Evolutionary conservation across 2,329 filamentous ascomycete genomes (phyloP).

Genomic region (Remersonia thermophila): DNA sequence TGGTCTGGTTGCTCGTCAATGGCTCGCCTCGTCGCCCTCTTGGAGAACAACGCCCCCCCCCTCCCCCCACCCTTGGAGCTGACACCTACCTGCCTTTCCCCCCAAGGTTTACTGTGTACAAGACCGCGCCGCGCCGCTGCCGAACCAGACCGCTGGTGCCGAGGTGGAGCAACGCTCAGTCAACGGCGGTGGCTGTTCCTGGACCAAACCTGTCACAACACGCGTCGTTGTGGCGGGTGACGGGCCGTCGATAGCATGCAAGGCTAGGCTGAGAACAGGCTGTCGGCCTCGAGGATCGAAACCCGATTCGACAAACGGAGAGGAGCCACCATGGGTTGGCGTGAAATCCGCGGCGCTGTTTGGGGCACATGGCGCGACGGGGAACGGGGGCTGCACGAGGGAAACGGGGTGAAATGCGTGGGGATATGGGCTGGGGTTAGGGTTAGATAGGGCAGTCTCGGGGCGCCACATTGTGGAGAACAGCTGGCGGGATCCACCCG

Average conservation of each 20-base stretch:
- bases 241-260: constrained; percentile 3
- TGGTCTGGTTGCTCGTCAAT: constrained; percentile 6
- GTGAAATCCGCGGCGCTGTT: neutral
- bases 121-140: too few species aligned
- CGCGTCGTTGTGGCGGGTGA: neutral
- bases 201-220: neutral
- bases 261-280: constrained; percentile 1
- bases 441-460: neutral
- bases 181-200: neutral
- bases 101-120: too few species aligned
- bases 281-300: too few species aligned
- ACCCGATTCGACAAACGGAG: neutral
- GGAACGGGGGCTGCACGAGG: neutral
- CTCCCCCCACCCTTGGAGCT: too few species aligned
- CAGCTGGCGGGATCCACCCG: neutral
- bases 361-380: constrained; percentile 2
- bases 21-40: too few species aligned
- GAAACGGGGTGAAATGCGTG: neutral
- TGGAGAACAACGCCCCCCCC: too few species aligned
- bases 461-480: neutral
- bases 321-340: constrained; percentile 1
- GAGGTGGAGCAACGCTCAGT: too few species aligned
- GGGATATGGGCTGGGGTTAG: constrained; percentile 6
- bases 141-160: too few species aligned
- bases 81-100: too few species aligned